These are phyloP conservation scores for Eucommia ulmoides DNA, from an alignment of 257 asterid genomes.

Conservation along the genomic window DNA sequence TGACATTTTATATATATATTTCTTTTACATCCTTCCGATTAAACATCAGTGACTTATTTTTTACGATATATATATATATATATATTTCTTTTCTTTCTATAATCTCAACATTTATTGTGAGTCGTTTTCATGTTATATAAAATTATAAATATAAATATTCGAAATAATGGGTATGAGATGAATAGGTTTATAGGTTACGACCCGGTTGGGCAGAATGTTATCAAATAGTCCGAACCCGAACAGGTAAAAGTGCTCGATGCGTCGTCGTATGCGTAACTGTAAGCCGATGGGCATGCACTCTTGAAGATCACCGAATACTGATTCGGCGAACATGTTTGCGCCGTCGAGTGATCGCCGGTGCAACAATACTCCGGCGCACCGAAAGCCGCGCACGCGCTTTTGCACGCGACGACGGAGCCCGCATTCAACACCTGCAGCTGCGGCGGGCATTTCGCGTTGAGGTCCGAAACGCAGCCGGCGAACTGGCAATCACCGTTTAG, in stretches of 20 bases:
- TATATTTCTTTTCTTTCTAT: no score
- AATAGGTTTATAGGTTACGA: no score
- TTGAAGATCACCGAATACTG: slow-evolving; percentile 55
- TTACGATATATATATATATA: no score
- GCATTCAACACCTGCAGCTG: slow-evolving; percentile 37
- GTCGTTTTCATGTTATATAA: no score
- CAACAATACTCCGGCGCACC: slow-evolving; percentile 61
- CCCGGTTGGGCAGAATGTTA: slow-evolving; percentile 64
- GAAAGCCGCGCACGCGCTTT: slow-evolving; percentile 66
- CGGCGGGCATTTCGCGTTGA: slow-evolving; percentile 38
- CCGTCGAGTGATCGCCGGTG: slow-evolving; percentile 58
- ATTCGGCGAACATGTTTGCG: slow-evolving; percentile 64
- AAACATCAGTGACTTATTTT: no score
- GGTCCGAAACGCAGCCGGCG: slow-evolving; percentile 54
- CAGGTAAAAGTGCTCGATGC: slow-evolving; percentile 70
- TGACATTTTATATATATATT: no score
- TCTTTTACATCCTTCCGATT: no score
- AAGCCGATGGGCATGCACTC: slow-evolving; percentile 77
- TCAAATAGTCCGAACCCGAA: slow-evolving; percentile 46
- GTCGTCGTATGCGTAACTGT: slow-evolving; percentile 92
- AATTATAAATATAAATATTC: no score
- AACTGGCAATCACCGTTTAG: slow-evolving; percentile 50
- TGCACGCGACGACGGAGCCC: slow-evolving; percentile 65
- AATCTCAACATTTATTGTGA: no score
- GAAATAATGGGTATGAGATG: no score